Evolutionary conservation across 2,329 filamentous ascomycete genomes (phyloP).

Genomic region (Fusarium illudens): DNA sequence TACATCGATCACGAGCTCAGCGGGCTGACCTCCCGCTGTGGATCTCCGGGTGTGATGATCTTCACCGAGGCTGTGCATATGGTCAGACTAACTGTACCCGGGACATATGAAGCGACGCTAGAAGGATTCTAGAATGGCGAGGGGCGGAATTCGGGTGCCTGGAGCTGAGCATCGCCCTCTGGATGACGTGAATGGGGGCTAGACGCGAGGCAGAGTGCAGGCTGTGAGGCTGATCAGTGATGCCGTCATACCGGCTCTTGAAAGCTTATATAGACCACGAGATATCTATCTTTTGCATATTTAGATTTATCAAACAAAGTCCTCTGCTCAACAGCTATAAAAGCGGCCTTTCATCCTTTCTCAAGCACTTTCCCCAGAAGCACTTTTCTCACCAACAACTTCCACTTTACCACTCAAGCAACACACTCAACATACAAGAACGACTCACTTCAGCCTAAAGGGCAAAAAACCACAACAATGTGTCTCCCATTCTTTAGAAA

Average conservation of each 20-base stretch:
- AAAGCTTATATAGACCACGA: neutral
- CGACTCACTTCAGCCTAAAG: neutral
- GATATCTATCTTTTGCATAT: neutral
- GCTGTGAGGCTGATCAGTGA: neutral
- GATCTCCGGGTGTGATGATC: neutral
- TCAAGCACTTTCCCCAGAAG: neutral
- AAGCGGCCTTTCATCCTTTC: neutral
- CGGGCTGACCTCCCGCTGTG: neutral
- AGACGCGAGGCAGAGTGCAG: neutral
- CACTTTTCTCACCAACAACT: neutral
- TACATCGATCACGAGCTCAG: neutral
- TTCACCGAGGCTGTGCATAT: neutral
- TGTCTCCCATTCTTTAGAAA: slow-evolving; percentile 4
- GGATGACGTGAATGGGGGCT: neutral
- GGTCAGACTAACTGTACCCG: neutral
- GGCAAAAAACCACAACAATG: neutral
- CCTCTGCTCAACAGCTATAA: neutral
- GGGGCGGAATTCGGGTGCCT: slow-evolving; percentile 1
- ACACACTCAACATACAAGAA: neutral
- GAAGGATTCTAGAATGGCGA: neutral
- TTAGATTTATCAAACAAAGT: neutral
- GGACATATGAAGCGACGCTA: neutral
- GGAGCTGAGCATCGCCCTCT: slow-evolving; percentile 2
- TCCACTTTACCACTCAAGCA: neutral
- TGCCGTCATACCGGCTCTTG: neutral